Conservation (phyloP, 495 filamentous ascomycete species). For the Chaetomium cochliodes region DNA sequence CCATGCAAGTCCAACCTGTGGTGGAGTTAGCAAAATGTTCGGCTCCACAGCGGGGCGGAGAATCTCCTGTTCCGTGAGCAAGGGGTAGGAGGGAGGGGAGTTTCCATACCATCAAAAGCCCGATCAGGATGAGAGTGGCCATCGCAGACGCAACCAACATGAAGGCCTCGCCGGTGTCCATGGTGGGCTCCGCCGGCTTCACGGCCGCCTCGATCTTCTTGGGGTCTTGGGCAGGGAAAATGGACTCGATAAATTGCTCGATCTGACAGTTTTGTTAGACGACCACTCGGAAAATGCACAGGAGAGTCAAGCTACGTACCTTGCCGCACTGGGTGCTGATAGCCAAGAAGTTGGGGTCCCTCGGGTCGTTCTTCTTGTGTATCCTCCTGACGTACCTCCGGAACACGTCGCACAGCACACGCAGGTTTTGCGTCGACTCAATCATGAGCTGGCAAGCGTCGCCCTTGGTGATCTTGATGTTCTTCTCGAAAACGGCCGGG, state of each 20-base stretch:
- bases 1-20: slow-evolving; percentile 65
- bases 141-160: slow-evolving; percentile 39
- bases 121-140: slow-evolving; percentile 38
- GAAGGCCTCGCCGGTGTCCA: slow-evolving; percentile 39
- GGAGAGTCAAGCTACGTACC: slow-evolving; percentile 52
- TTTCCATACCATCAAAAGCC: slow-evolving; percentile 46
- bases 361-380: slow-evolving; percentile 90
- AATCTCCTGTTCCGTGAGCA: slow-evolving; percentile 8
- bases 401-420: slow-evolving; percentile 75
- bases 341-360: slow-evolving; percentile 88
- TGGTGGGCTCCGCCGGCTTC: slow-evolving; percentile 28
- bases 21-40: background rate
- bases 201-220: slow-evolving; percentile 43
- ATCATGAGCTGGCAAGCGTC: slow-evolving; percentile 89
- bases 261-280: slow-evolving; percentile 55
- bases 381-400: slow-evolving; percentile 72
- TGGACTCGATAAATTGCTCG: slow-evolving; percentile 93
- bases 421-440: slow-evolving; percentile 85
- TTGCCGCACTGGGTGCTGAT: slow-evolving; percentile 89
- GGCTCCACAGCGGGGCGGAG: slow-evolving; percentile 14
- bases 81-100: slow-evolving; percentile 15
- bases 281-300: background rate
- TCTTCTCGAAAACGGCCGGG: slow-evolving; percentile 77
- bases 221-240: slow-evolving; percentile 72
- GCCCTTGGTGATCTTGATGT: slow-evolving; percentile 96